Evolutionary conservation across 768 basidiomycete species (phyloP).

Genomic region (Serendipita sp.): DNA sequence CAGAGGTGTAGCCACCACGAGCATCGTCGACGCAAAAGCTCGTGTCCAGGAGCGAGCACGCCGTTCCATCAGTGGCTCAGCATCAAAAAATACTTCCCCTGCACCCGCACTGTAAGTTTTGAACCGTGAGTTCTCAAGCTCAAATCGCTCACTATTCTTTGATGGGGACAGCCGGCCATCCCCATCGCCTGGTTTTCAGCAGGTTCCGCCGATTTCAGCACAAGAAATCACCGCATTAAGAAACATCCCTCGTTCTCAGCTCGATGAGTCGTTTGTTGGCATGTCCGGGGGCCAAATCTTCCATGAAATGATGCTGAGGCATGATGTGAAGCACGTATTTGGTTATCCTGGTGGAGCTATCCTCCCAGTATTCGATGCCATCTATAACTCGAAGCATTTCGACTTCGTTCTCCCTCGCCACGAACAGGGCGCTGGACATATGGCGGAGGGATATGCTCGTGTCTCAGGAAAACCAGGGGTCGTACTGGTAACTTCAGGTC

Average conservation of each 20-base stretch:
- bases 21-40: constrained; percentile 62
- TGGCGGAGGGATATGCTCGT: constrained; percentile 97
- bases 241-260: not conserved
- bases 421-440: constrained; percentile 97
- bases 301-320: constrained; percentile 99
- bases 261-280: constrained; percentile 77
- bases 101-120: constrained; percentile 42
- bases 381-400: constrained; percentile 89
- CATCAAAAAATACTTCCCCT: constrained; percentile 41
- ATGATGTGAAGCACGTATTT: constrained; percentile 90
- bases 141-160: not conserved
- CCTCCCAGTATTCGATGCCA: constrained; percentile 98
- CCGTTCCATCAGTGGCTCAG: constrained; percentile 48
- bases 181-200: constrained; percentile 36
- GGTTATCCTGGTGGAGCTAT: constrained; percentile 98
- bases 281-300: constrained; percentile 95
- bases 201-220: constrained; percentile 7
- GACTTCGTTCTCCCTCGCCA: constrained; percentile 92
- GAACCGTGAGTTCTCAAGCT: not conserved
- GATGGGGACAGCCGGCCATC: constrained; percentile 37
- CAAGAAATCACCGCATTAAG: constrained; percentile 30
- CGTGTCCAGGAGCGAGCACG: constrained; percentile 66
- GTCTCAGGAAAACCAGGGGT: constrained; percentile 96
- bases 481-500: constrained; percentile 94
- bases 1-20: constrained; percentile 4